Base-by-base conservation (phyloP, 1,139 yeast species). In the Lodderomyces beijingensis region DNA sequence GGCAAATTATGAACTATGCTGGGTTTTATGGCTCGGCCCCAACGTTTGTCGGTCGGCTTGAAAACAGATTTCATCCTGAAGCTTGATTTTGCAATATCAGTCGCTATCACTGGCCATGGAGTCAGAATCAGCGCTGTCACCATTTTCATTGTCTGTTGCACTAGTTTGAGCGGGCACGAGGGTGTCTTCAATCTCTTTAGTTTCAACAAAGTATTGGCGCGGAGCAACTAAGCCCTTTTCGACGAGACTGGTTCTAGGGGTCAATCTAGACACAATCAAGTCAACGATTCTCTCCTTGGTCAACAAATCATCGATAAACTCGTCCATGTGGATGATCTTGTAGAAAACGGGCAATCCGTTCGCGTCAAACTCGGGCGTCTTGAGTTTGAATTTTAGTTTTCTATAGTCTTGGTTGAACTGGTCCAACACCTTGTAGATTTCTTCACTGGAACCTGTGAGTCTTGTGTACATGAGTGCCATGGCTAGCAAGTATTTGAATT, bases 401-500 rank as follows among this genome's bases (percentile, higher is more conserved):
- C 85, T 60, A 46, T 65, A 70, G 51, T 83, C 89, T 9, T 58
- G 52, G 20, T 68, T 57, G 38, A 68, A 62, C 5, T 71, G 70
- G 47, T 82, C 91, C 27, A 80, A 55, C 4, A 58, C 43, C 9
- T 39, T 36, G 51, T 75, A 80, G 1, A 79, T 66, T 4, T 68
- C 65, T 5, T 51, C 62, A 3, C 75, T 57, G 4, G 63, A 49
- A 41, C 55, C 63, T 2, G 71, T 68, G 32, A 83, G 47, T 27
- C 94, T 62, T 4, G 74, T 56, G 47, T 79, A 81, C 16, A 79
- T 47, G 21, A 83, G 70, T 2, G 77, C 71, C 39, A 82, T 46
- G 1, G 82, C 82, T 0, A 80, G 70, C 33, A 83, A 55, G 47
- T 83, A 83, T 55, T 83, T 82, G 64, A 81, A 82, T 41, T 77